Evolutionary conservation across 2,329 filamentous ascomycete species (phyloP), one percentile per base, ranked within the genome.

Genomic region (Beauveria pseudobassiana): DNA sequence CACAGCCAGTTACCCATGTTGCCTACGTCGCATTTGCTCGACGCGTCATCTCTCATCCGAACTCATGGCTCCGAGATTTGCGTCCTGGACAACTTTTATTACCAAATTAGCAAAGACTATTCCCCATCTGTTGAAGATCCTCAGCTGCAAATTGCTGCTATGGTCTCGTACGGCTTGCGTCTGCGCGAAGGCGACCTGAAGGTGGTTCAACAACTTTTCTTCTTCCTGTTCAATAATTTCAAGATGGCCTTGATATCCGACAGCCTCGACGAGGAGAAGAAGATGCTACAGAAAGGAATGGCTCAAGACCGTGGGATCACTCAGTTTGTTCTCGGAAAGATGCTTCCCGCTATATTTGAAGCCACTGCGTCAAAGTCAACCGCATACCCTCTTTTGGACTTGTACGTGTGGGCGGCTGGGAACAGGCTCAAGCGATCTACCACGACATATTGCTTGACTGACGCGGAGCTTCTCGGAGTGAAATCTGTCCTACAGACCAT

Each of bases 221-320:
- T 80, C 68, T 82, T 83, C 62, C 73, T 86, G 2, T 80, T 79
- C 67, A 82, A 82, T 65, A 84, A 80, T 69, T 83, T 84, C 68
- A 84, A 84, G 67, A 72, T 80, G 58, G 80, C 82, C 0, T 69
- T 86, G 3, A 76, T 77, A 49, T 80, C 80, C 62, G 74, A 78
- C 61, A 77, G 75, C 56, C 73, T 85, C n/a, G 68, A 67, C 6
- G 75, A 79, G 6, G 80, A 85, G 66, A 70, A 75, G 30, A 65
- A 62, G 5, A 77, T 84, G 56, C 66, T 86, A 22, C 71, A 71
- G 42, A 74, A 74, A 59, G 80, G 80, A n/a, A 78, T 85, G 78
- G 34, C 20, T 3, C 72, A 69, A n/a, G 75, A 80, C 46, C 58
- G 63, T 8, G 69, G 68, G 2, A 75, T 86, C 26, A 67, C 78